phyloP scores from a whole-genome alignment of 164 flowering plant species.

The Paratinospora sagittata region DNA sequence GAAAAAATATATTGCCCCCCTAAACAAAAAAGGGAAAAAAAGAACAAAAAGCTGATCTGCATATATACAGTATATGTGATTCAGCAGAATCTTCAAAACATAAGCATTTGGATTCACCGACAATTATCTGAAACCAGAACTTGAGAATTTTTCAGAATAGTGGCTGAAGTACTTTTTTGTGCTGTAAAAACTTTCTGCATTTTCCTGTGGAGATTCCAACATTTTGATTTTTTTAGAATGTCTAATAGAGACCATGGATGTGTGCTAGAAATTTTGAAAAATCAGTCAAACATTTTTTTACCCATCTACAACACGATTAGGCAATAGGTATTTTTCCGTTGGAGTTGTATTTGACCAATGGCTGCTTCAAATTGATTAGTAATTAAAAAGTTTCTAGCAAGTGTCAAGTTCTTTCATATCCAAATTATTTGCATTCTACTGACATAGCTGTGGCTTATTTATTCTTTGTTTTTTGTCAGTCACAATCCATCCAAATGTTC shows the following conservation, averaged over 20 bases:
- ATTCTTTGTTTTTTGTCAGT: constrained; percentile 26
- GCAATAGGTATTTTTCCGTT: background rate
- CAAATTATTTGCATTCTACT: background rate
- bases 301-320: background rate
- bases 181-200: background rate
- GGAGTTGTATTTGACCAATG: background rate
- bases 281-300: background rate
- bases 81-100: no score
- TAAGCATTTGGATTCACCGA: no score
- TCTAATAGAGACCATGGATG: background rate
- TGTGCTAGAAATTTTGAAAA: background rate
- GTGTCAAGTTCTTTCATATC: background rate
- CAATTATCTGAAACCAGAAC: background rate
- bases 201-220: background rate
- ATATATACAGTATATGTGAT: background rate
- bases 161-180: background rate
- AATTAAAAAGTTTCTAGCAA: background rate
- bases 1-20: background rate
- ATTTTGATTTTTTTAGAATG: background rate
- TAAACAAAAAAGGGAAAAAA: no score
- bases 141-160: background rate
- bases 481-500: constrained; percentile 46
- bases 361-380: background rate
- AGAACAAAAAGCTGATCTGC: background rate
- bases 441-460: background rate